These are phyloP conservation scores for Diaporthe nobilis DNA, from an alignment of 2,329 filamentous ascomycete species.

Conservation along the genomic window DNA sequence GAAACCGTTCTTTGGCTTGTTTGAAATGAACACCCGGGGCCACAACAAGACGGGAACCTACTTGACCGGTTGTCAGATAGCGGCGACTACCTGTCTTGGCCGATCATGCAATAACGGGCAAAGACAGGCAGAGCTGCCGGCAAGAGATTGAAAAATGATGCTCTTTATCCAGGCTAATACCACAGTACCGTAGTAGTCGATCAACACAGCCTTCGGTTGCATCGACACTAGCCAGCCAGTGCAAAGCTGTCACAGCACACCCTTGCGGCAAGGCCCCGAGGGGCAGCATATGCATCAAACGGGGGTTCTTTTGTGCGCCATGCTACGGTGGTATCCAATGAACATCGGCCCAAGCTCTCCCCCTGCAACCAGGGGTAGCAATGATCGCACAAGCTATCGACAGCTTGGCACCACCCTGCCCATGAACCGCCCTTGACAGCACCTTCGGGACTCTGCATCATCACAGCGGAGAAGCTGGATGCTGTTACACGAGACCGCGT, in stretches of 20 bases:
- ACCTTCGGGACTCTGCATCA: not conserved
- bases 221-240: not conserved
- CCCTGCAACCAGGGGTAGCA: conserved; percentile 6
- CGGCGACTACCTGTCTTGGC: conserved; percentile 11
- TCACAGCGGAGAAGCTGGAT: not conserved
- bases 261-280: not conserved
- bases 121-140: not conserved
- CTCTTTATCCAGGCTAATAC: not conserved
- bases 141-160: conserved; percentile 2
- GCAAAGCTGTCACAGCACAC: conserved; percentile 2
- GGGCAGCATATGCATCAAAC: conserved; percentile 10
- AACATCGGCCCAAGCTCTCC: not conserved
- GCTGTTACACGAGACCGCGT: not conserved
- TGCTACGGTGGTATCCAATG: conserved; percentile 20
- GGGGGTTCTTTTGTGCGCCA: conserved; percentile 35
- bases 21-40: conserved; percentile 10
- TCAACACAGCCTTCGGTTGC: conserved; percentile 15
- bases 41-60: not conserved
- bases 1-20: not conserved
- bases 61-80: conserved; percentile 1
- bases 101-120: conserved; percentile 1
- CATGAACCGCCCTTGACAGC: not conserved
- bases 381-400: conserved; percentile 16
- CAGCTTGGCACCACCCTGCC: conserved; percentile 15
- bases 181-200: not conserved